Evolutionary conservation across 305 asterid genomes (phyloP).

Genomic region (Rubia tinctorum): DNA sequence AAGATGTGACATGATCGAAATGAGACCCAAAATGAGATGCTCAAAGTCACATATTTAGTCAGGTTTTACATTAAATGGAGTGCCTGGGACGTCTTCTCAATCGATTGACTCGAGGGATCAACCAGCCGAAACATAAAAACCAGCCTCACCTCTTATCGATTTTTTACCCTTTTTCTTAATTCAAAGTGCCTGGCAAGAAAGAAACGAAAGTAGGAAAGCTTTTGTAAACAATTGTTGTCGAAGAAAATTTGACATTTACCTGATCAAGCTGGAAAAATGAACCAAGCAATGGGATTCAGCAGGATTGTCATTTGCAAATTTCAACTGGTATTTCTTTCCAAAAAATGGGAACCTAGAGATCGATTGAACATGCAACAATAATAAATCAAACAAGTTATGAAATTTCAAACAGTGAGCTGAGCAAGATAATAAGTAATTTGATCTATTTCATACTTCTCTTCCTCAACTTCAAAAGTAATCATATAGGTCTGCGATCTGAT

Average conservation of each 20-base stretch:
- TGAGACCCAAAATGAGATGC: slow-evolving; percentile 6
- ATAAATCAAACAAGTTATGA: slow-evolving; percentile 21
- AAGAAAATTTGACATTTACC: slow-evolving; percentile 39
- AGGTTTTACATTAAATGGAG: slow-evolving; percentile 6
- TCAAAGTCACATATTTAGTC: neutral
- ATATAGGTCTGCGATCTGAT: slow-evolving; percentile 91
- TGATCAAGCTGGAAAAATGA: slow-evolving; percentile 94
- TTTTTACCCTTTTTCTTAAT: neutral
- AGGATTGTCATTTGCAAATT: slow-evolving; percentile 67
- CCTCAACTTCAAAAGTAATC: slow-evolving; percentile 97
- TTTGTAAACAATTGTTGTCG: neutral
- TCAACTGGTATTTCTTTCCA: slow-evolving; percentile 94
- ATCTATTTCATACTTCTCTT: slow-evolving; percentile 67
- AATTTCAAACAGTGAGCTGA: slow-evolving; percentile 17
- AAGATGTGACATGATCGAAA: neutral
- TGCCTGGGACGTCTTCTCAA: neutral
- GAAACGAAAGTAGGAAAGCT: neutral
- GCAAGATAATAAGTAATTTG: slow-evolving; percentile 8
- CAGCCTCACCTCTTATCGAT: neutral
- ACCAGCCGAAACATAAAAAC: neutral
- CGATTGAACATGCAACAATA: slow-evolving; percentile 25
- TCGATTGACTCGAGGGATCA: slow-evolving; percentile 1
- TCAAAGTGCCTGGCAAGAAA: neutral
- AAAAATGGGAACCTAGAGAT: slow-evolving; percentile 86
- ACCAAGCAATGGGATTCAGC: slow-evolving; percentile 88